phyloP scores from a whole-genome alignment of 73 alveolate species.

The Uronychia binucleata region DNA sequence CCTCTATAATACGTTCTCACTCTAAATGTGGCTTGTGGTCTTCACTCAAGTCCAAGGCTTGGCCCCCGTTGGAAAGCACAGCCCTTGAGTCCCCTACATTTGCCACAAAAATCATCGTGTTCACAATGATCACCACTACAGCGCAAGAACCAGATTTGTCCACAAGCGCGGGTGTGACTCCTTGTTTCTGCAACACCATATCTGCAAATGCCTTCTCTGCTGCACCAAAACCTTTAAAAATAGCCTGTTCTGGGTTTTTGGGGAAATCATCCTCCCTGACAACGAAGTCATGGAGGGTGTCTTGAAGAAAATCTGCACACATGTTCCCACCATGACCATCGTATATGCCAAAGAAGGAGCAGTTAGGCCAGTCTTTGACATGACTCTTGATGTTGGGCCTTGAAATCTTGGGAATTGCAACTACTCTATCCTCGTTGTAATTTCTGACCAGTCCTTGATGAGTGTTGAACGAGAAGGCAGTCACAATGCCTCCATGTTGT shows the following conservation, averaged over 20 bases:
- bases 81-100: conserved; percentile 68
- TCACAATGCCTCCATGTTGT: neutral
- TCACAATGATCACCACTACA: conserved; percentile 13
- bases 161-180: neutral
- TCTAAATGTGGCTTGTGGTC: conserved; percentile 66
- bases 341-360: conserved; percentile 50
- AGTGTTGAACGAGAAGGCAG: neutral
- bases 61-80: conserved; percentile 30
- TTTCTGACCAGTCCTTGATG: conserved; percentile 12
- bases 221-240: conserved; percentile 52
- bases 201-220: conserved; percentile 29
- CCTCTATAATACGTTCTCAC: conserved; percentile 34
- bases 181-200: conserved; percentile 51
- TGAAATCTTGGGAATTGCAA: conserved; percentile 62
- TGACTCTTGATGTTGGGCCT: conserved; percentile 57
- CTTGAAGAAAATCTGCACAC: conserved; percentile 77
- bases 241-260: conserved; percentile 64
- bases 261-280: conserved; percentile 44
- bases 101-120: conserved; percentile 37
- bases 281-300: conserved; percentile 16
- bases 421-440: conserved; percentile 84
- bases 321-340: conserved; percentile 33
- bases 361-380: conserved; percentile 63
- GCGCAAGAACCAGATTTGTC: conserved; percentile 71
- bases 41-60: conserved; percentile 13